Conservation (phyloP, 139 green algal genomes). For the Closterium sp. region DNA sequence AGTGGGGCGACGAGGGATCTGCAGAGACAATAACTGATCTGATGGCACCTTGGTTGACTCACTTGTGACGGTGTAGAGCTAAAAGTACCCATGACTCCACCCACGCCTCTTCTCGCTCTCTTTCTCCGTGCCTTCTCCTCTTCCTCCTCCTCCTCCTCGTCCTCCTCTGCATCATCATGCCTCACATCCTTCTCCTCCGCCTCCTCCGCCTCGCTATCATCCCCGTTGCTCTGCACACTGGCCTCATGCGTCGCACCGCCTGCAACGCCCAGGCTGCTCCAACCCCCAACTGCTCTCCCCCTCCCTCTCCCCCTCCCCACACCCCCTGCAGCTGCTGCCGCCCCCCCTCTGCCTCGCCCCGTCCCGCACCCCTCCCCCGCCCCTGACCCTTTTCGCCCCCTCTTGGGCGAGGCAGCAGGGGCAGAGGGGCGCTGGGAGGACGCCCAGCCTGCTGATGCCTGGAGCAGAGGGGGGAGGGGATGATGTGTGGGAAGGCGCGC, state of each 20-base stretch:
- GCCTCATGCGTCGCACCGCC: neutral
- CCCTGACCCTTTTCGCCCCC: neutral
- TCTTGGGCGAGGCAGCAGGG: neutral
- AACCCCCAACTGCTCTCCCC: neutral
- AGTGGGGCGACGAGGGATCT: too few relatives aligned
- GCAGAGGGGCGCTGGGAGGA: neutral
- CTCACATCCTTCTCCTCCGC: neutral
- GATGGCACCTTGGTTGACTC: too few relatives aligned
- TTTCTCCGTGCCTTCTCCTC: neutral
- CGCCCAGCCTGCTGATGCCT: neutral
- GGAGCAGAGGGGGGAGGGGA: neutral
- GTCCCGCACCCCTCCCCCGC: neutral
- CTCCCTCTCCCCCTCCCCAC: neutral
- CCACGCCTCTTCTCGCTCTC: neutral
- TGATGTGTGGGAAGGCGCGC: too few relatives aligned
- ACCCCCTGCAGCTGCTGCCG: neutral
- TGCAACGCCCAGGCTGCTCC: neutral
- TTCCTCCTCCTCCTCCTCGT: neutral
- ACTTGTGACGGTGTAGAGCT: neutral
- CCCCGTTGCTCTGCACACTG: neutral
- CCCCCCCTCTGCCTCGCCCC: too few relatives aligned
- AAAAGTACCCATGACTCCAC: neutral
- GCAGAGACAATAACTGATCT: too few relatives aligned
- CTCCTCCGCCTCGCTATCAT: neutral
- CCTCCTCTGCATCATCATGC: neutral